Conservation (phyloP, 73 alveolate species). For the Tetrahymena malaccensis region DNA sequence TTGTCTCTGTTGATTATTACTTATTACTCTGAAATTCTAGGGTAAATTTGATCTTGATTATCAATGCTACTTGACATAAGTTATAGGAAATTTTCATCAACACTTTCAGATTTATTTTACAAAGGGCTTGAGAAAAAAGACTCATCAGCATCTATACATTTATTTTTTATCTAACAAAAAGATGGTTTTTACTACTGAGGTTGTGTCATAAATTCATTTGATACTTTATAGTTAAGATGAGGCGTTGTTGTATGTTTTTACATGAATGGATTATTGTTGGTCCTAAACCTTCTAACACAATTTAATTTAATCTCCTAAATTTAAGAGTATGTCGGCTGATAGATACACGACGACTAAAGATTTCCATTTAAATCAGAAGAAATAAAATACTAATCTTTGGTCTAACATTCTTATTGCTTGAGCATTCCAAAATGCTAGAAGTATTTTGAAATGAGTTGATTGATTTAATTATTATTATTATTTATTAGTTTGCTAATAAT, state of each 20-base stretch:
- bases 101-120: background rate
- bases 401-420: background rate
- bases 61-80: background rate
- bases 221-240: background rate
- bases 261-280: background rate
- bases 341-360: background rate
- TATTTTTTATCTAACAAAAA: background rate
- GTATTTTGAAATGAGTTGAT: background rate
- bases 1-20: background rate
- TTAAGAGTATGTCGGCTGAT: background rate
- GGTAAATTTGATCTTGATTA: background rate
- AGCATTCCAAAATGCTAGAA: background rate
- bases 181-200: background rate
- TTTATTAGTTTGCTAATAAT: too few relatives aligned
- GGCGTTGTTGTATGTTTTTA: background rate
- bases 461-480: background rate
- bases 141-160: background rate
- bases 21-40: background rate
- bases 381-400: too few relatives aligned
- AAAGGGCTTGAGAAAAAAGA: background rate
- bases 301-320: background rate
- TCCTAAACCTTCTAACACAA: background rate
- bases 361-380: background rate
- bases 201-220: background rate
- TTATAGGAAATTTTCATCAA: background rate